Evolutionary conservation across 495 filamentous ascomycete species (phyloP).

Genomic region (Clohesyomyces aquaticus): DNA sequence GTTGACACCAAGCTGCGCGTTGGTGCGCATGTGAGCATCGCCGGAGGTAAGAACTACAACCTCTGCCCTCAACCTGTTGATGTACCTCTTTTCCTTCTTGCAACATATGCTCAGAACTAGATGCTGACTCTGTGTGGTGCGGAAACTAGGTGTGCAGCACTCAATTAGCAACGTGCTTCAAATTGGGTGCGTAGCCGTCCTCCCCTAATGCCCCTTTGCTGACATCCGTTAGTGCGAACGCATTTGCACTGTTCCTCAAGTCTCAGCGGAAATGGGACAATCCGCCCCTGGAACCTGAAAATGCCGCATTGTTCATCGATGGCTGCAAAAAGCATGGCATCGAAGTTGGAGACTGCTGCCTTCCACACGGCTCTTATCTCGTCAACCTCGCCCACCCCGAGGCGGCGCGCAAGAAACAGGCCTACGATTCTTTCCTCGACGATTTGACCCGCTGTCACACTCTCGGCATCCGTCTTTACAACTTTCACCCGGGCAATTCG

Average conservation of each 20-base stretch:
- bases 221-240: conserved; percentile 66
- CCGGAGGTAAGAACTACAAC: conserved; percentile 44
- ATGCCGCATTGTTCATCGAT: conserved; percentile 66
- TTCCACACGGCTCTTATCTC: conserved; percentile 94
- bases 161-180: conserved; percentile 75
- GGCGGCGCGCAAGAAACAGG: conserved; percentile 77
- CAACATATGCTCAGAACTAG: background rate
- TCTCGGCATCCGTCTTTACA: conserved; percentile 89
- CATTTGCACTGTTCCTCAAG: conserved; percentile 93
- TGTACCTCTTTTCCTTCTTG: background rate
- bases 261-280: conserved; percentile 95
- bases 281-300: conserved; percentile 71
- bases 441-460: conserved; percentile 85
- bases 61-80: background rate
- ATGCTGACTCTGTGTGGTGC: conserved; percentile 50
- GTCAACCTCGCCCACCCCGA: conserved; percentile 92
- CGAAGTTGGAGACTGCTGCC: conserved; percentile 60
- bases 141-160: conserved; percentile 76
- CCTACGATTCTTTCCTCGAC: conserved; percentile 83
- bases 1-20: conserved; percentile 77
- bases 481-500: conserved; percentile 92
- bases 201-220: conserved; percentile 21
- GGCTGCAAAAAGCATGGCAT: conserved; percentile 72
- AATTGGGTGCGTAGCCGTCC: conserved; percentile 59
- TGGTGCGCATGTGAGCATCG: conserved; percentile 87